These are phyloP conservation scores for Fusarium tanahbumbuense DNA, from an alignment of 2,329 filamentous ascomycete genomes.

Conservation along the genomic window DNA sequence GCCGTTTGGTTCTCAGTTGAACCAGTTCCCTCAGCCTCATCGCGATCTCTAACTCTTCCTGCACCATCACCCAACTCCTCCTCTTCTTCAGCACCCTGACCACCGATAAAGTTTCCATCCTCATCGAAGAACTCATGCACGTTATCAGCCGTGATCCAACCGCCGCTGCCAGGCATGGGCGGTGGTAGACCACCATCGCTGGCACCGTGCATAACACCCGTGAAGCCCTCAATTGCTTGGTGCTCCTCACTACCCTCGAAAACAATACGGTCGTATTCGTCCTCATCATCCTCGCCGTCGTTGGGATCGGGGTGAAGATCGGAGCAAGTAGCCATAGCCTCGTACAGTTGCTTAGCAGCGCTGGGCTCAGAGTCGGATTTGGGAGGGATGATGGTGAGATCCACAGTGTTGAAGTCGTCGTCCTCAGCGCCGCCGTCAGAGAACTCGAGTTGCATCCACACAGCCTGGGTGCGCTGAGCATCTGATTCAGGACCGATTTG, in stretches of 20 bases:
- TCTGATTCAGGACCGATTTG: slow-evolving; percentile 59
- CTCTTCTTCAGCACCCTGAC: slow-evolving; percentile 53
- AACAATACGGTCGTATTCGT: slow-evolving; percentile 65
- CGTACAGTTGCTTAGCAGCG: slow-evolving; percentile 64
- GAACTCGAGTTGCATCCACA: slow-evolving; percentile 77
- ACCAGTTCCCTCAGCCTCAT: slow-evolving; percentile 64
- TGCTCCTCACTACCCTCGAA: slow-evolving; percentile 65
- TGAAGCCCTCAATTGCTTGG: slow-evolving; percentile 67
- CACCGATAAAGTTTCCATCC: slow-evolving; percentile 79
- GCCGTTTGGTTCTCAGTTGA: slow-evolving; percentile 56
- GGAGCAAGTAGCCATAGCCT: slow-evolving; percentile 78
- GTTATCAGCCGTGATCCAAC: slow-evolving; percentile 94
- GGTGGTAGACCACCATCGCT: slow-evolving; percentile 67
- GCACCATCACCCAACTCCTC: slow-evolving; percentile 72
- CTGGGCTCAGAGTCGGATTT: slow-evolving; percentile 39
- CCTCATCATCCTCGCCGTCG: slow-evolving; percentile 68
- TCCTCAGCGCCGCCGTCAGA: slow-evolving; percentile 68
- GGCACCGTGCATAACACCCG: slow-evolving; percentile 64
- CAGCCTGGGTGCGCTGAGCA: slow-evolving; percentile 56
- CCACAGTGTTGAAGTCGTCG: slow-evolving; percentile 74
- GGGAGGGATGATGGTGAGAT: slow-evolving; percentile 73
- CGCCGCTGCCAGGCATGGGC: slow-evolving; percentile 77
- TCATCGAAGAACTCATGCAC: slow-evolving; percentile 85
- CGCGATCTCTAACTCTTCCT: slow-evolving; percentile 65
- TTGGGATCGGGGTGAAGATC: slow-evolving; percentile 79